Evolutionary conservation across 2,329 filamentous ascomycete genomes (phyloP).

Genomic region (Arthrobotrys sinensis): DNA sequence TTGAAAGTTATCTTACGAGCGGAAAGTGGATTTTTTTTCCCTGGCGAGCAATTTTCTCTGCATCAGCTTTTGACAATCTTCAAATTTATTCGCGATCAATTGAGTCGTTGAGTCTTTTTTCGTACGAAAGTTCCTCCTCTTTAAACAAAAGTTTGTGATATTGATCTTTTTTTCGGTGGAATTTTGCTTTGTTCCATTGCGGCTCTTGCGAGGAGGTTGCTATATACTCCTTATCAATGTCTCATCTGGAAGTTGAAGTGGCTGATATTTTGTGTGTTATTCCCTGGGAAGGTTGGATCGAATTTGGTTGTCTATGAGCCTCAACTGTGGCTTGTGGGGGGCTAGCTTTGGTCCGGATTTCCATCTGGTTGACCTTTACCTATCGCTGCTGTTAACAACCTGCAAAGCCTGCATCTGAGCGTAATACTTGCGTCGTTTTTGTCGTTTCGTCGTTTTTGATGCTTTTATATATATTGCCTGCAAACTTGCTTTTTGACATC

Average conservation of each 20-base stretch:
- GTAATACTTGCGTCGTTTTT: not conserved
- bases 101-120: slow-evolving; percentile 7
- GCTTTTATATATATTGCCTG: not conserved
- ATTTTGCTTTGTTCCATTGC: not conserved
- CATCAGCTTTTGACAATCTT: slow-evolving; percentile 7
- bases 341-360: too few species aligned
- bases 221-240: not conserved
- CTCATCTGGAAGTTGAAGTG: not conserved
- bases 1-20: not conserved
- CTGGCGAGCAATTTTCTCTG: slow-evolving; percentile 12
- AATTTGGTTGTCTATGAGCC: not conserved
- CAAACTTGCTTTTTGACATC: not conserved
- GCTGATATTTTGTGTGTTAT: not conserved
- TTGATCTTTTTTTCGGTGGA: not conserved
- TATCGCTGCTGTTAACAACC: not conserved
- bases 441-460: too few species aligned
- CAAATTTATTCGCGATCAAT: slow-evolving; percentile 8
- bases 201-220: not conserved
- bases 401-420: not conserved
- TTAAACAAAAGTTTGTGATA: slow-evolving; percentile 43
- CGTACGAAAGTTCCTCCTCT: not conserved
- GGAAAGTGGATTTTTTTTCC: slow-evolving; percentile 1
- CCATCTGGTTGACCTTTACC: too few species aligned
- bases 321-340: slow-evolving; percentile 7
- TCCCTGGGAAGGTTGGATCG: not conserved